Conservation (phyloP, 768 basidiomycete species). For the Kwoniella bestiolae region DNA sequence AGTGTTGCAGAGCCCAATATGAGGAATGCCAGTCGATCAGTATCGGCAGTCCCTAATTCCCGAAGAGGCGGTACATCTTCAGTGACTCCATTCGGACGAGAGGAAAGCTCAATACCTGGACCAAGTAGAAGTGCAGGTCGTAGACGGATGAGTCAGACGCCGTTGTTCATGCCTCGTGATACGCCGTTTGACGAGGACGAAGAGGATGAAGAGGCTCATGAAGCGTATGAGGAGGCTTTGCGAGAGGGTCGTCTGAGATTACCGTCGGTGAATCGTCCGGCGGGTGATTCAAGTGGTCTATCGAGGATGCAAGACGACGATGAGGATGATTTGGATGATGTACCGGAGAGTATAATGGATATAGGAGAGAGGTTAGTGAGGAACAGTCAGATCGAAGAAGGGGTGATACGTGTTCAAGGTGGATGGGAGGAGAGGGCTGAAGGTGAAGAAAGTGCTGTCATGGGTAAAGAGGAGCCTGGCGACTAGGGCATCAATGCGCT, state of each 20-base stretch:
- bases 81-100: constrained; percentile 29
- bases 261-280: constrained; percentile 40
- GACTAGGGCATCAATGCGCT: constrained; percentile 20
- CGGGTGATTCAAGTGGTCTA: constrained; percentile 26
- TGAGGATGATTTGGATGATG: constrained; percentile 47
- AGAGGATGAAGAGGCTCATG: constrained; percentile 54
- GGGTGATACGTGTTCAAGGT: constrained; percentile 39
- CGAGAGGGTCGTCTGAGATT: constrained; percentile 41
- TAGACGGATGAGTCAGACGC: constrained; percentile 35
- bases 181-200: constrained; percentile 54
- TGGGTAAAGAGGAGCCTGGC: constrained; percentile 49
- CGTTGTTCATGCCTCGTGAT: constrained; percentile 44
- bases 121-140: constrained; percentile 26
- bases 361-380: constrained; percentile 50
- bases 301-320: constrained; percentile 29
- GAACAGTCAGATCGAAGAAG: constrained; percentile 46
- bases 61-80: constrained; percentile 41
- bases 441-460: constrained; percentile 48
- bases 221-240: constrained; percentile 41
- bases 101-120: constrained; percentile 27
- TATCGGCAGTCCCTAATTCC: constrained; percentile 47
- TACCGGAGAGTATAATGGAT: constrained; percentile 49
- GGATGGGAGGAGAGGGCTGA: constrained; percentile 50
- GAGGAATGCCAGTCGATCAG: constrained; percentile 45
- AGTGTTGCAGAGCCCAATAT: constrained; percentile 27